Conservation (phyloP, 306 rosid species). For the Prunus campanulata region DNA sequence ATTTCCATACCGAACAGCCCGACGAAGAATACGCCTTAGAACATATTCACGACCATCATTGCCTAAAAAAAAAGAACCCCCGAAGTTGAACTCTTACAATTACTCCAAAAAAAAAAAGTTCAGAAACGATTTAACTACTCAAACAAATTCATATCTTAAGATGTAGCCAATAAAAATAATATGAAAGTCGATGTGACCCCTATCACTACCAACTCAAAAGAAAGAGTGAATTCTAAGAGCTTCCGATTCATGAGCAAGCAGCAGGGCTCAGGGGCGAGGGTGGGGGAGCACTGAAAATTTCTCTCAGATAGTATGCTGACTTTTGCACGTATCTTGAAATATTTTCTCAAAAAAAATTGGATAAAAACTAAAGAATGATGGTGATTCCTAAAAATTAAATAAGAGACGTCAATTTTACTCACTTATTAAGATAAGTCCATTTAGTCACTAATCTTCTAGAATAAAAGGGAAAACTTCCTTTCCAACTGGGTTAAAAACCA, state of each 20-base stretch:
- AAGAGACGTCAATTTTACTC: background rate
- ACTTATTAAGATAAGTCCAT: background rate
- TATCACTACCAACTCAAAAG: background rate
- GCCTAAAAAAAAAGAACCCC: constrained; percentile 45
- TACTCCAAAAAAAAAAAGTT: background rate
- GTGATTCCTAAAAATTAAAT: too few relatives aligned
- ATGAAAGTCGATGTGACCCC: background rate
- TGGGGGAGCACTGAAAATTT: background rate
- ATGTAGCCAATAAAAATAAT: background rate
- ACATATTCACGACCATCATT: constrained; percentile 99
- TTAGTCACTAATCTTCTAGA: background rate
- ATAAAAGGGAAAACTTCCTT: background rate
- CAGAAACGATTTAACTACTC: background rate
- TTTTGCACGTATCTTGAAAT: too few relatives aligned
- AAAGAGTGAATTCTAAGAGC: background rate
- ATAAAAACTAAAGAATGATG: background rate
- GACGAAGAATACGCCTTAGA: constrained; percentile 95
- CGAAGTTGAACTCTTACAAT: constrained; percentile 2
- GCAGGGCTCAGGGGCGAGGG: too few relatives aligned
- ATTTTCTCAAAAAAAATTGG: too few relatives aligned
- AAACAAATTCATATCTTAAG: background rate
- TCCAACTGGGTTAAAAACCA: background rate
- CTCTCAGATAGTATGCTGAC: background rate
- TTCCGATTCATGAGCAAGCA: background rate
- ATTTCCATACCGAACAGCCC: constrained; percentile 97